Conservation (phyloP, 768 basidiomycete genomes). For the Auricularia auricula-judae region DNA sequence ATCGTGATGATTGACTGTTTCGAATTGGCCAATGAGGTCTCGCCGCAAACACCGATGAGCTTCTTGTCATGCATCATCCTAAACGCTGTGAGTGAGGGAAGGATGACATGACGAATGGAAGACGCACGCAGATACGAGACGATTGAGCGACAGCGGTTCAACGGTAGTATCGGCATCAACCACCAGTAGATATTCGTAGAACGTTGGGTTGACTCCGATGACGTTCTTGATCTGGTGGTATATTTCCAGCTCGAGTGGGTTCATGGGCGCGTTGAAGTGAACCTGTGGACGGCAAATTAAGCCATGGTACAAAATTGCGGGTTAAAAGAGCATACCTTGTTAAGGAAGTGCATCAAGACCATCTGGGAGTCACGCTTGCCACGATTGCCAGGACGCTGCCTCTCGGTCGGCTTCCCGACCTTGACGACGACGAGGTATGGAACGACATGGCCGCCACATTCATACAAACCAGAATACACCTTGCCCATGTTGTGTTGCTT, state of each 20-base stretch:
- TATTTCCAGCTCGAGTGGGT: conserved; percentile 93
- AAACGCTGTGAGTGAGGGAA: not conserved
- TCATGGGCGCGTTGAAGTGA: conserved; percentile 95
- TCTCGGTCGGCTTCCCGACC: conserved; percentile 90
- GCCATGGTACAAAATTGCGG: not conserved
- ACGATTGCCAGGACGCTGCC: conserved; percentile 87
- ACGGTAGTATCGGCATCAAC: conserved; percentile 95
- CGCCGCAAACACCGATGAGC: conserved; percentile 88
- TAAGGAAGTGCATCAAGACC: conserved; percentile 93
- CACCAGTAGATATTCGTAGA: conserved; percentile 93
- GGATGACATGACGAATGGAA: not conserved
- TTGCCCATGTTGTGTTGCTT: conserved; percentile 99
- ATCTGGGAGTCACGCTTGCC: conserved; percentile 99
- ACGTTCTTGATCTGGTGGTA: conserved; percentile 99
- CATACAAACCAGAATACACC: conserved; percentile 92
- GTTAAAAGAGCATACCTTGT: conserved; percentile 47
- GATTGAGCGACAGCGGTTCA: conserved; percentile 75
- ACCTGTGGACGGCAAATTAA: conserved; percentile 39
- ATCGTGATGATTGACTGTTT: conserved; percentile 94
- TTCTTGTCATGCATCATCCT: conserved; percentile 98
- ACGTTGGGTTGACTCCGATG: conserved; percentile 96
- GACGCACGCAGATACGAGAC: conserved; percentile 85
- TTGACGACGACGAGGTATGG: conserved; percentile 91
- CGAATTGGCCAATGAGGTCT: conserved; percentile 84
- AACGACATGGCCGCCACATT: conserved; percentile 88